Conservation (phyloP, 257 asterid genomes). For the Solanum neorickii region DNA sequence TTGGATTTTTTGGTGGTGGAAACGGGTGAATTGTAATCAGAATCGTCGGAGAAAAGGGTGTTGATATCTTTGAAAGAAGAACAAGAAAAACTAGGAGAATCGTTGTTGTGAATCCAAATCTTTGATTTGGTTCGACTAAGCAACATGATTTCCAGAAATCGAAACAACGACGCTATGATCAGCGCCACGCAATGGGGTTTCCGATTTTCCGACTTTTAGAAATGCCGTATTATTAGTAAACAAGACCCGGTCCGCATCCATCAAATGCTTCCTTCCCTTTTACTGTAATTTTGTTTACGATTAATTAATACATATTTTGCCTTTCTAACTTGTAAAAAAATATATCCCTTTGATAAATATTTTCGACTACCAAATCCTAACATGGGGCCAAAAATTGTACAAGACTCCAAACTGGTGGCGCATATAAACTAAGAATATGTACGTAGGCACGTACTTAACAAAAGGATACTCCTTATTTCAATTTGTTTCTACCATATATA, state of each 20-base stretch:
- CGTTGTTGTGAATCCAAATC: conserved; percentile 25
- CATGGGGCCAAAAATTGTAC: neutral
- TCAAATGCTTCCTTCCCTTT: neutral
- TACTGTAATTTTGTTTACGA: neutral
- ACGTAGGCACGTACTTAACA: neutral
- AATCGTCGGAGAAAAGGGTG: conserved; percentile 38
- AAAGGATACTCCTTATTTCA: neutral
- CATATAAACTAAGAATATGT: neutral
- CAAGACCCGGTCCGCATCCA: neutral
- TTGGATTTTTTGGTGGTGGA: conserved; percentile 11
- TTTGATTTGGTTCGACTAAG: conserved; percentile 53
- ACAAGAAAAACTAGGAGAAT: conserved; percentile 48
- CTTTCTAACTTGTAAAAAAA: neutral
- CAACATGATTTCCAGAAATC: conserved; percentile 50
- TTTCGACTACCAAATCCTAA: neutral
- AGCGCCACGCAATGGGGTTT: neutral
- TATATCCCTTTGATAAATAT: neutral
- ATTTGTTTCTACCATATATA: too few species aligned
- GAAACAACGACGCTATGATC: neutral
- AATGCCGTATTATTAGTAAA: neutral
- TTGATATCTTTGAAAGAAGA: conserved; percentile 81
- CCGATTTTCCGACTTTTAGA: neutral
- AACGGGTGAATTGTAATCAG: neutral
- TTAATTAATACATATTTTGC: neutral
- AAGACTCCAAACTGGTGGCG: neutral